Conservation (phyloP, 305 asterid species). For the Euphrasia arctica region DNA sequence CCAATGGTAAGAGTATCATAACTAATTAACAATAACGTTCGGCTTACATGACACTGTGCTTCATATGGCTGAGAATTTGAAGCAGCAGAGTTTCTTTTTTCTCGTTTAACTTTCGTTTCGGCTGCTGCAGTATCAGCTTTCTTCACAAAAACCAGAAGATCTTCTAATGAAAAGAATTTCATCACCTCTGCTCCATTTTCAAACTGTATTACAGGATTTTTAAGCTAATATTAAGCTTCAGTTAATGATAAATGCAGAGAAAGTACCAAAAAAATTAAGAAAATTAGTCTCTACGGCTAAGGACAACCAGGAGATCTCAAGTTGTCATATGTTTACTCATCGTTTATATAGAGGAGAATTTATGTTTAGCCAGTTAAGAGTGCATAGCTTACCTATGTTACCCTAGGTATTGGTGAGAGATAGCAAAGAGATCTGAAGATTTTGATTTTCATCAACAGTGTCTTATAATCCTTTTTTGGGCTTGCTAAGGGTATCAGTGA, state of each 20-base stretch:
- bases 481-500: neutral
- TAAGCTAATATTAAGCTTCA: constrained; percentile 18
- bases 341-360: constrained; percentile 8
- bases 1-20: constrained; percentile 16
- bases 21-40: constrained; percentile 9
- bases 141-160: constrained; percentile 47
- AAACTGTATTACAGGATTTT: constrained; percentile 42
- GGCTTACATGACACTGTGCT: constrained; percentile 64
- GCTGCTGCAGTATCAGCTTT: constrained; percentile 31
- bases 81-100: constrained; percentile 38
- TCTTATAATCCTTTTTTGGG: neutral
- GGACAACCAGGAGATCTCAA: constrained; percentile 8
- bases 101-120: constrained; percentile 38
- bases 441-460: constrained; percentile 6
- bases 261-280: constrained; percentile 5
- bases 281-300: constrained; percentile 12
- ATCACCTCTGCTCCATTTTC: constrained; percentile 40
- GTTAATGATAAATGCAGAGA: constrained; percentile 9
- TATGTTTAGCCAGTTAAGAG: constrained; percentile 17
- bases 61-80: constrained; percentile 52
- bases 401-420: neutral
- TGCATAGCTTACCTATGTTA: neutral
- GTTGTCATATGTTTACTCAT: constrained; percentile 10
- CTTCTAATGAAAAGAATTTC: constrained; percentile 50
- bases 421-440: neutral